A percentile compares a stretch with the other conserved stretches of the same genome.
phyloP scores from a whole-genome alignment of 208 protist genomes.

The Crithidia fasciculata region DNA sequence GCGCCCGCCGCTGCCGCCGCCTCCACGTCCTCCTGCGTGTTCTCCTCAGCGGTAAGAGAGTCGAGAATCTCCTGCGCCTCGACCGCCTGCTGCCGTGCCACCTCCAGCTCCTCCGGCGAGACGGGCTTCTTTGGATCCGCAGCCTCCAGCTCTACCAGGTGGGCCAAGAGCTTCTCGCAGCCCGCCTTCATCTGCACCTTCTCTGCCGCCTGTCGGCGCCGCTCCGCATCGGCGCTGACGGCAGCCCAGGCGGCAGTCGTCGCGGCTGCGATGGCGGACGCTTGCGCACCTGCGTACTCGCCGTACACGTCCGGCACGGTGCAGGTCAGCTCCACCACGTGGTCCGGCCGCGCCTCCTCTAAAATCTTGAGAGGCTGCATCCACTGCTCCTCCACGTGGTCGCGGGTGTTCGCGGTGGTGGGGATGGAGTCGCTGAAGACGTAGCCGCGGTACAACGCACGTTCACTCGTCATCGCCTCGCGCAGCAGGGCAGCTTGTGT shows the following conservation, averaged over 20 bases:
- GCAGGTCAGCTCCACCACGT: conserved; percentile 67
- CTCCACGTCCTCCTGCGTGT: conserved; percentile 19
- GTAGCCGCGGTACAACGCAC: conserved; percentile 69
- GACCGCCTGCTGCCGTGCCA: conserved; percentile 34
- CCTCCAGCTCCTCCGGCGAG: conserved; percentile 47
- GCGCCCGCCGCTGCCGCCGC: neutral
- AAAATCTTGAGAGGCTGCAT: conserved; percentile 35
- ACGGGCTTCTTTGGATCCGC: conserved; percentile 23
- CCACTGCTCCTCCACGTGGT: conserved; percentile 43
- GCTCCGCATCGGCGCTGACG: conserved; percentile 14
- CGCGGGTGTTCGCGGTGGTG: conserved; percentile 14
- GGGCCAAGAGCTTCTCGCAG: conserved; percentile 36
- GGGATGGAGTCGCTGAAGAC: conserved; percentile 77
- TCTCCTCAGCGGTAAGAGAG: conserved; percentile 31
- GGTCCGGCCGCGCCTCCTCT: conserved; percentile 43
- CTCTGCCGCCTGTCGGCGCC: conserved; percentile 28
- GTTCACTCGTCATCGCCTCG: conserved; percentile 35
- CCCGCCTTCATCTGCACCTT: conserved; percentile 38
- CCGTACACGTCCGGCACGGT: conserved; percentile 43
- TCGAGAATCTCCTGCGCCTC: conserved; percentile 53
- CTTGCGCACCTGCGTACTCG: conserved; percentile 21
- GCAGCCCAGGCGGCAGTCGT: conserved; percentile 13
- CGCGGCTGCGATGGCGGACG: conserved; percentile 4
- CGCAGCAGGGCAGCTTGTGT: conserved; percentile 60
- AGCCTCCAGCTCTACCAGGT: conserved; percentile 39